A percentile compares a stretch with the other conserved stretches of the same genome.
Conservation (phyloP, 2,329 filamentous ascomycete species). For the Ophiostoma ulmi region DNA sequence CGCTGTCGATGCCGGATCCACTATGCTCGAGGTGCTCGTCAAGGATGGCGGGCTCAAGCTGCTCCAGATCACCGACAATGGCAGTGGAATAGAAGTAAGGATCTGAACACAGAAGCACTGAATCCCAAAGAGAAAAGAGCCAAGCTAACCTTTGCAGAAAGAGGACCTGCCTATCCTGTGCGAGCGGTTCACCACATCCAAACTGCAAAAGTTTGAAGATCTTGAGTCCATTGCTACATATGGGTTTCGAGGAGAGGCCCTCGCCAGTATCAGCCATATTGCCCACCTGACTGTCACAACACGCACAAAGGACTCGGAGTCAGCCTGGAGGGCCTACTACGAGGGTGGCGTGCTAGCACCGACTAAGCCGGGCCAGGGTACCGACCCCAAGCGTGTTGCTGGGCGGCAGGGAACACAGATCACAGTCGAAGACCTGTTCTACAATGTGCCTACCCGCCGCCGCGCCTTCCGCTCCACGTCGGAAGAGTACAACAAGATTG, state of each 20-base stretch:
- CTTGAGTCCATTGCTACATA: conserved; percentile 86
- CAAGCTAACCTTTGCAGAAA: conserved; percentile 50
- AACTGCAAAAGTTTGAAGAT: conserved; percentile 90
- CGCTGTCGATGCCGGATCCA: conserved; percentile 93
- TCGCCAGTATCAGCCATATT: conserved; percentile 97
- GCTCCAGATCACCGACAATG: conserved; percentile 95
- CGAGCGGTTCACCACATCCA: conserved; percentile 94
- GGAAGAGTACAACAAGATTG: conserved; percentile 96
- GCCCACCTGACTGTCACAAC: conserved; percentile 94
- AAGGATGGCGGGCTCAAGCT: conserved; percentile 95
- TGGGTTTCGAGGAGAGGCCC: conserved; percentile 92
- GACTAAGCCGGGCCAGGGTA: conserved; percentile 78
- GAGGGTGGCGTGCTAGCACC: conserved; percentile 74
- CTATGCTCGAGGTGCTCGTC: conserved; percentile 80
- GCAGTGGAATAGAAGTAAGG: conserved; percentile 81
- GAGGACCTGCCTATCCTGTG: conserved; percentile 89
- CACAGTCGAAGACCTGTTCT: conserved; percentile 93
- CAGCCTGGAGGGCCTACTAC: conserved; percentile 88
- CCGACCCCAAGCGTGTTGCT: conserved; percentile 81
- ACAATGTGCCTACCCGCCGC: conserved; percentile 85
- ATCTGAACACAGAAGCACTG: too few relatives aligned
- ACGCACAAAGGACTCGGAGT: conserved; percentile 78
- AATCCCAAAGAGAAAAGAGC: not conserved
- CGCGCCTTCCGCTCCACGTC: conserved; percentile 84
- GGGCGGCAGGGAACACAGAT: conserved; percentile 90